phyloP scores from a whole-genome alignment of 148 eudicot species.

The Rheum nobile region DNA sequence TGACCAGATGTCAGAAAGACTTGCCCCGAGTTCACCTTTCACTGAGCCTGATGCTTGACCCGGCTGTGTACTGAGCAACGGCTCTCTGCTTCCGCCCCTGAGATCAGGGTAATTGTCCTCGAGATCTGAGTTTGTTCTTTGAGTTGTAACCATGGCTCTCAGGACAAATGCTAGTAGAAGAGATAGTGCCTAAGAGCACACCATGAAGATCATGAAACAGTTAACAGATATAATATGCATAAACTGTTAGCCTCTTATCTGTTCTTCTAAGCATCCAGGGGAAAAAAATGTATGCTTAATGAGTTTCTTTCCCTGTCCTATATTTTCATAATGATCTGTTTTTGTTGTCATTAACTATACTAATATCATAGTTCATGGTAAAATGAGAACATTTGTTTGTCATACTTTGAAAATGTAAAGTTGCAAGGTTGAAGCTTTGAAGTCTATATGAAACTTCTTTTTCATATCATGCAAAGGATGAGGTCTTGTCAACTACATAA shows the following conservation, averaged over 20 bases:
- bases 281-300: not conserved
- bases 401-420: too few species aligned
- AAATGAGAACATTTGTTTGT: not conserved
- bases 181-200: slow-evolving; percentile 39
- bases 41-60: slow-evolving; percentile 35
- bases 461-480: not conserved
- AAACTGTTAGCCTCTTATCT: not conserved
- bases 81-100: slow-evolving; percentile 42
- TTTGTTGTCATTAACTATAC: not conserved
- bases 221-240: not conserved
- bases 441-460: not conserved
- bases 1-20: slow-evolving; percentile 46
- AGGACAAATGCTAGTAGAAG: slow-evolving; percentile 49
- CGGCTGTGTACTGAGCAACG: slow-evolving; percentile 36
- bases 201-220: not conserved
- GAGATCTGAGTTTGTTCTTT: slow-evolving; percentile 27
- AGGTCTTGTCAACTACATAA: not conserved
- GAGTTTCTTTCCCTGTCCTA: too few species aligned
- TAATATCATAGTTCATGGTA: not conserved
- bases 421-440: not conserved
- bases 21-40: slow-evolving; percentile 30
- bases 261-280: not conserved
- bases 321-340: too few species aligned
- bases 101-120: slow-evolving; percentile 34
- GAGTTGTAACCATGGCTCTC: slow-evolving; percentile 48